Base-by-base conservation (phyloP, 768 basidiomycete species). In the Lactarius deliciosus region DNA sequence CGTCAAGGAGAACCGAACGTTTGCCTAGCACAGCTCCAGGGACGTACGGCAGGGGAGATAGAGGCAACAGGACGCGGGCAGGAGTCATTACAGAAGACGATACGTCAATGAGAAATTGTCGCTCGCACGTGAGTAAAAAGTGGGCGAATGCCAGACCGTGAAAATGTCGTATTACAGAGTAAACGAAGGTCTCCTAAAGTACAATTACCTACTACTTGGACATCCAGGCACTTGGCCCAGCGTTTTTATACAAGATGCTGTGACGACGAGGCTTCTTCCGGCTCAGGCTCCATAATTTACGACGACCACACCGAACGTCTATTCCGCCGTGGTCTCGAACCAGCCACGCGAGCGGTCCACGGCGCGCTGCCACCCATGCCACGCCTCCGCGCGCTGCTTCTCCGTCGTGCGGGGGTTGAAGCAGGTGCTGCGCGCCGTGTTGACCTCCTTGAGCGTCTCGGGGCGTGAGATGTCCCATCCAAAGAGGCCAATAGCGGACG, bases 391-490 rank as follows among this genome's bases (percentile, higher is more conserved):
- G 53, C 92, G 81, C 71, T 85, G 81, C 40, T 77, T 77, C 65
- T 85, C 83, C 1, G 77, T 73, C 60, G 88, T 72, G 25, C 73
- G 72, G 0, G 96, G 89, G 45, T 73, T 76, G 74, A 99, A 99
- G 38, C 81, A 81, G 54, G 78, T 82, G 72, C 82, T 92, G 9
- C 93, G 93, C 56, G 88, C 87, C 43, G 91, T 92, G 74, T 98
- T 98, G 45, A 98, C 95, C 70, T 91, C 85, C 11, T 78, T 76
- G 15, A 99, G 82, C 22, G 95, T 92, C 75, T 92, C 88, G 0
- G 96, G 95, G 41, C 86, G 84, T 56, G 78, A 80, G 61, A 98
- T 78, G 76, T 98, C 88, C 97, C 97, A 98, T 57, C 94, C 96
- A 73, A 92, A 96, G 28, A 98, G 80, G 7, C 83, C 79, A 59